A percentile compares a stretch with the other conserved stretches of the same genome.
Evolutionary conservation across 192 early-diverging fungal genomes (phyloP).

Genomic region (Fimicolochytrium jonesii): DNA sequence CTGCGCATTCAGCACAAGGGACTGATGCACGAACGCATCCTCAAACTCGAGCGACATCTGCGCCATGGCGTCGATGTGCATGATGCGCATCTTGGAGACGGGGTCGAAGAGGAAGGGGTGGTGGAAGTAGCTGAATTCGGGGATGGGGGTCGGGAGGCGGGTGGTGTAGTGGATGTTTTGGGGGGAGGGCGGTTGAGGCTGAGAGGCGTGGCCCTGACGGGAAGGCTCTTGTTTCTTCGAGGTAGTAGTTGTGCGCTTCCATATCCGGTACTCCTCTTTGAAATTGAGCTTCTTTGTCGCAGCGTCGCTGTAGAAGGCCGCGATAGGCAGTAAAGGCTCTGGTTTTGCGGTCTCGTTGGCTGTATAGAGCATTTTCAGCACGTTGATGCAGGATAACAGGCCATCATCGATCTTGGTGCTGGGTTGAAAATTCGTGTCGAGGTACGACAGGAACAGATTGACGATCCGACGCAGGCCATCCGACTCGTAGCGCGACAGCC

Average conservation of each 20-base stretch:
- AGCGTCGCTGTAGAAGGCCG: slow-evolving; percentile 43
- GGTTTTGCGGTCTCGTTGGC: slow-evolving; percentile 48
- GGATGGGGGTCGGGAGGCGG: slow-evolving; percentile 11
- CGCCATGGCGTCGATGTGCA: slow-evolving; percentile 71
- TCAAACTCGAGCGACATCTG: slow-evolving; percentile 76
- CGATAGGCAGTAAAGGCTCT: slow-evolving; percentile 33
- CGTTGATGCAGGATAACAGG: slow-evolving; percentile 49
- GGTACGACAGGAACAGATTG: slow-evolving; percentile 44
- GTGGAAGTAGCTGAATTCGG: slow-evolving; percentile 64
- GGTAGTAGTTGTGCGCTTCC: slow-evolving; percentile 48
- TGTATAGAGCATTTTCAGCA: slow-evolving; percentile 43
- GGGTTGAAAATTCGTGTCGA: slow-evolving; percentile 46
- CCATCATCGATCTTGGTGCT: slow-evolving; percentile 39
- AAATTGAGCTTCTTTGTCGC: slow-evolving; percentile 54
- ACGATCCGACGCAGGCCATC: slow-evolving; percentile 40
- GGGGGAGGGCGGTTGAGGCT: background rate
- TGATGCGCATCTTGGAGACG: slow-evolving; percentile 62
- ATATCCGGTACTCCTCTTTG: slow-evolving; percentile 72
- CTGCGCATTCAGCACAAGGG: slow-evolving; percentile 71
- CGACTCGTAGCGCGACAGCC: slow-evolving; percentile 48
- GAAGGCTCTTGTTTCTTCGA: background rate
- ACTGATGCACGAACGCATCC: slow-evolving; percentile 78
- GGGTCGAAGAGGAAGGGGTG: slow-evolving; percentile 70
- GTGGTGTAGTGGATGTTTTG: too few species aligned
- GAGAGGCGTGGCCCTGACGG: background rate